Evolutionary conservation across 2,329 filamentous ascomycete genomes (phyloP).

Genomic region (Monosporascus sp.): DNA sequence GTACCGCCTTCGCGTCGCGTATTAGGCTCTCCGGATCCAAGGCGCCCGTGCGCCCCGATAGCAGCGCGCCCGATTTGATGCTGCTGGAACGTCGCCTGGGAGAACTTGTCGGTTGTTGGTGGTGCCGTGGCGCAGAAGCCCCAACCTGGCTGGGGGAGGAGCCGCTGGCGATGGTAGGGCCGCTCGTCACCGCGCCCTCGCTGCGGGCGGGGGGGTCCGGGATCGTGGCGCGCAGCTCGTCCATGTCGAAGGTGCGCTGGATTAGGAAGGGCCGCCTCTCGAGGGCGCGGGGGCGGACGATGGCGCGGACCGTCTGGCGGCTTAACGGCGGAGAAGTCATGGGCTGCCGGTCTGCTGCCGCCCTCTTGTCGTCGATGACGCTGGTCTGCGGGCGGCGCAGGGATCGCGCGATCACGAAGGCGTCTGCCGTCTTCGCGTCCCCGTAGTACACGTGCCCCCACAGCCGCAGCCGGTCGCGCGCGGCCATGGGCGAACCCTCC

Average conservation of each 20-base stretch:
- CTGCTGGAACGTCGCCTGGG: slow-evolving; percentile 20
- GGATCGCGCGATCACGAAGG: slow-evolving; percentile 39
- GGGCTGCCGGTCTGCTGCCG: neutral
- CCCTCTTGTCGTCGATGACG: slow-evolving; percentile 1
- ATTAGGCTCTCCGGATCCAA: slow-evolving; percentile 17
- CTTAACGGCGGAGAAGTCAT: slow-evolving; percentile 4
- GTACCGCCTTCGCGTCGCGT: slow-evolving; percentile 32
- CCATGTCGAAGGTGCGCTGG: slow-evolving; percentile 45
- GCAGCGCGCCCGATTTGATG: slow-evolving; percentile 14
- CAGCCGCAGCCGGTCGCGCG: slow-evolving; percentile 32
- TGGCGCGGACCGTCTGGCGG: slow-evolving; percentile 36
- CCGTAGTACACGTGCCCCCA: slow-evolving; percentile 39
- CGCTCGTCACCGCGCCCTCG: neutral
- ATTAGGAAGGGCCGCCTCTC: slow-evolving; percentile 43
- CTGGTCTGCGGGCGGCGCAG: slow-evolving; percentile 30
- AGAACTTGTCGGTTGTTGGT: neutral
- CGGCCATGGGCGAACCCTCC: slow-evolving; percentile 11
- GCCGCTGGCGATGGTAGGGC: neutral
- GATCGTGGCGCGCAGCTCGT: slow-evolving; percentile 42
- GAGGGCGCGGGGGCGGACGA: slow-evolving; percentile 36
- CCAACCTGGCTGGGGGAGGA: neutral
- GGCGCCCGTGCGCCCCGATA: slow-evolving; percentile 1
- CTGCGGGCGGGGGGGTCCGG: slow-evolving; percentile 25
- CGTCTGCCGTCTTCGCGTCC: slow-evolving; percentile 37
- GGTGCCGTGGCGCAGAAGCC: too few species aligned